These are phyloP conservation scores for Sphagnum contortum DNA, from an alignment of 225 moss, liverwort and hornwort species.

Conservation along the genomic window DNA sequence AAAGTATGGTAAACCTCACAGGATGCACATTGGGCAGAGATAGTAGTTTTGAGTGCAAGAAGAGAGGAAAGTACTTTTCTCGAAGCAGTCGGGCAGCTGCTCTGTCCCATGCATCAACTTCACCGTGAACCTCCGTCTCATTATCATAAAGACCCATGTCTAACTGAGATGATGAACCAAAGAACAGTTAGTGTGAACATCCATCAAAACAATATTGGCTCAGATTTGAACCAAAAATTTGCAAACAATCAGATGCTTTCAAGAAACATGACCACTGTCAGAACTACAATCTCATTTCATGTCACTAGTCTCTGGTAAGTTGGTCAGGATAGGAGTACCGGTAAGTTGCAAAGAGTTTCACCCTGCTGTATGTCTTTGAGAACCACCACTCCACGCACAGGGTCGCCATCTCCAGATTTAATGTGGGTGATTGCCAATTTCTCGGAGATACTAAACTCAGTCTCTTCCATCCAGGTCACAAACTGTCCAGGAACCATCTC, in stretches of 20 bases:
- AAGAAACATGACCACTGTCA: background rate
- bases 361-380: constrained; percentile 60
- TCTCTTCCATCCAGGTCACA: constrained; percentile 68
- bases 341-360: constrained; percentile 71
- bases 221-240: too few species aligned
- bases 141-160: constrained; percentile 87
- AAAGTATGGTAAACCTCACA: too few species aligned
- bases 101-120: constrained; percentile 77
- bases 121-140: constrained; percentile 53
- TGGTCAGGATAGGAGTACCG: constrained; percentile 30
- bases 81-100: constrained; percentile 92
- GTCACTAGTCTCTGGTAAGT: too few species aligned
- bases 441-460: constrained; percentile 57
- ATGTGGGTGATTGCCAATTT: constrained; percentile 61
- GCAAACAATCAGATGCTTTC: too few species aligned
- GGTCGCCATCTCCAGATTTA: constrained; percentile 34
- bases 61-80: constrained; percentile 46
- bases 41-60: background rate
- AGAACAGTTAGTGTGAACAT: background rate
- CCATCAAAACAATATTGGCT: background rate
- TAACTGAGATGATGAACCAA: constrained; percentile 15
- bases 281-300: background rate
- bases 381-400: constrained; percentile 72
- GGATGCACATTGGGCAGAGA: too few species aligned
- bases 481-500: constrained; percentile 24